phyloP scores from a whole-genome alignment of 2,329 filamentous ascomycete species.

The Aspergillus bombycis region DNA sequence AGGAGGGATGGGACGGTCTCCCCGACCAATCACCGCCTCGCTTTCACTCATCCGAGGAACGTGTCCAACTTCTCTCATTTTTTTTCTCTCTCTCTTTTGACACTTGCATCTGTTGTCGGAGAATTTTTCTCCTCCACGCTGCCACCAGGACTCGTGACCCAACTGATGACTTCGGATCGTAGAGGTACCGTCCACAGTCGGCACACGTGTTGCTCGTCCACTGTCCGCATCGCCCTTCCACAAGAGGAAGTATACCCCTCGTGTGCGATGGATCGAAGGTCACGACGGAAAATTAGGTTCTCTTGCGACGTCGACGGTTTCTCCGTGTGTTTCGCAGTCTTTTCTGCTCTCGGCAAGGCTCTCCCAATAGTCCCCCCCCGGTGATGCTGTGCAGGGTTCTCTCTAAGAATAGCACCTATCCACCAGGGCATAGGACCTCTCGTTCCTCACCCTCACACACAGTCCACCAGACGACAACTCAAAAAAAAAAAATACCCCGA shows the following conservation, averaged over 20 bases:
- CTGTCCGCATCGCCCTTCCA: neutral
- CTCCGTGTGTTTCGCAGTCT: neutral
- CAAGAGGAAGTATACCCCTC: neutral
- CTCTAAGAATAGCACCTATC: neutral
- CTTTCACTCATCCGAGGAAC: conserved; percentile 4
- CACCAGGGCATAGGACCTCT: neutral
- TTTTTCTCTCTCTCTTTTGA: neutral
- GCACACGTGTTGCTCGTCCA: neutral
- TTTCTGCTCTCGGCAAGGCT: neutral
- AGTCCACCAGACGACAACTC: neutral
- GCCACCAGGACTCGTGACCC: conserved; percentile 9
- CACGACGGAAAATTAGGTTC: neutral
- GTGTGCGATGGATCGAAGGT: neutral
- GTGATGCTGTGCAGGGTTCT: neutral
- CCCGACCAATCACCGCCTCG: neutral
- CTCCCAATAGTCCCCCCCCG: neutral
- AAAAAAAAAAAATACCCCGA: neutral
- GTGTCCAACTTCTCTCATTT: neutral
- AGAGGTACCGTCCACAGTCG: neutral
- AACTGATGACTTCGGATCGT: conserved; percentile 9
- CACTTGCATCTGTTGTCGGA: neutral
- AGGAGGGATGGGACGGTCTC: neutral
- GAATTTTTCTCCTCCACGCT: conserved; percentile 1
- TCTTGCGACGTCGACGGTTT: neutral
- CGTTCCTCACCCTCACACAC: neutral